These are phyloP conservation scores for Suhomyces tanzawaensis DNA, from an alignment of 805 yeast genomes.

Conservation along the genomic window DNA sequence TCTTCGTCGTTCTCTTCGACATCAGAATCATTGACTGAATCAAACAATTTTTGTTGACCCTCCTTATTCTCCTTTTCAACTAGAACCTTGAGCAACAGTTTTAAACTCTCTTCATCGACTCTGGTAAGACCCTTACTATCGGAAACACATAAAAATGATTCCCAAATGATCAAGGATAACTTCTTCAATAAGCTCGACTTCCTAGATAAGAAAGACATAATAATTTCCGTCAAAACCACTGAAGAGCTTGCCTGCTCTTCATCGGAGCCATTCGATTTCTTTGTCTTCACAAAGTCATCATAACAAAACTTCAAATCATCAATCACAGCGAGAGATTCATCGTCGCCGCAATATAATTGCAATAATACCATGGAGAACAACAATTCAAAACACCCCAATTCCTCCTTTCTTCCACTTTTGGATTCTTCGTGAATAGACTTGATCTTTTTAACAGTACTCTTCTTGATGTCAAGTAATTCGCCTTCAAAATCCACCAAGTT, in stretches of 20 bases:
- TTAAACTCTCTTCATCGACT: slow-evolving; percentile 31
- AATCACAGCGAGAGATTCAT: slow-evolving; percentile 72
- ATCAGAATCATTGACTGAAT: slow-evolving; percentile 45
- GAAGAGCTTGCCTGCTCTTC: slow-evolving; percentile 34
- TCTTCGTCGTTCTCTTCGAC: slow-evolving; percentile 23
- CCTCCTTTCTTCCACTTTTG: slow-evolving; percentile 31
- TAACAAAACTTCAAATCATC: slow-evolving; percentile 70
- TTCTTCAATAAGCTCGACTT: slow-evolving; percentile 37
- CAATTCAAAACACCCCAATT: slow-evolving; percentile 67
- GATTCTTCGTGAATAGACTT: slow-evolving; percentile 22
- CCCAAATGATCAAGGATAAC: slow-evolving; percentile 41
- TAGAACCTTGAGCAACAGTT: slow-evolving; percentile 36
- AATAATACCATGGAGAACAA: slow-evolving; percentile 73
- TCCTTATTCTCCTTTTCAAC: slow-evolving; percentile 70
- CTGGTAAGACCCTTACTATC: slow-evolving; percentile 24
- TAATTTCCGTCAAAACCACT: slow-evolving; percentile 41
- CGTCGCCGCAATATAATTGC: slow-evolving; percentile 73
- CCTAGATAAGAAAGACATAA: slow-evolving; percentile 43
- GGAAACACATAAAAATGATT: slow-evolving; percentile 33
- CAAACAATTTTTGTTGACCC: slow-evolving; percentile 77
- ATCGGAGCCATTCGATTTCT: slow-evolving; percentile 33
- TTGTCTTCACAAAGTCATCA: slow-evolving; percentile 38
- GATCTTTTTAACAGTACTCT: slow-evolving; percentile 49
- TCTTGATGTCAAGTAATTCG: slow-evolving; percentile 48
- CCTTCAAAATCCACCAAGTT: slow-evolving; percentile 53